Percentiles rank a stretch among this genome's conserved stretches.
Evolutionary conservation across 1,284 basidiomycete genomes (phyloP).

Genomic region (Apiotrichum domesticum): DNA sequence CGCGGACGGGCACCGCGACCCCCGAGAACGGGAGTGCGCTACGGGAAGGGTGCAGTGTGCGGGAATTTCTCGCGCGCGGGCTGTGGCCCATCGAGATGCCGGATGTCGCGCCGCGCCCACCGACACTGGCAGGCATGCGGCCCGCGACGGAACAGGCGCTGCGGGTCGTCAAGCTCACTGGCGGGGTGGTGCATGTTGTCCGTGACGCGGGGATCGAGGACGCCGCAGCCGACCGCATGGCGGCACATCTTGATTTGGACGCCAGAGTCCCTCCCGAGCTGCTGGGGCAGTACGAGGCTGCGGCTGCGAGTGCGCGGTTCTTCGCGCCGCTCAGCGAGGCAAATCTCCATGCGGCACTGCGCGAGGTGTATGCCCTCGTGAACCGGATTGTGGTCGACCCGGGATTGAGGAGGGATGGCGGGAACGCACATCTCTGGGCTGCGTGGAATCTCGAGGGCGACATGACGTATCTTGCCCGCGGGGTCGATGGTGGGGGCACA

Average conservation of each 20-base stretch:
- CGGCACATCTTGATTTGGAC: neutral
- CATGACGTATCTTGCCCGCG: conserved; percentile 1
- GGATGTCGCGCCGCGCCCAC: neutral
- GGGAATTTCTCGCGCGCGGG: conserved; percentile 3
- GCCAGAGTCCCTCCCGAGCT: neutral
- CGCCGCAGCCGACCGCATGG: neutral
- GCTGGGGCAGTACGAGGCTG: neutral
- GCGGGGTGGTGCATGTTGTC: neutral
- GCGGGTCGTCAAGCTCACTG: neutral
- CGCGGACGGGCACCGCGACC: no score
- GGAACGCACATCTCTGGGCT: neutral
- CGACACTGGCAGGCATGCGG: neutral
- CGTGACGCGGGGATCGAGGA: neutral
- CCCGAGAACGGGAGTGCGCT: no score
- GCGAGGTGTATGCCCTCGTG: neutral
- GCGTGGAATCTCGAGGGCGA: neutral
- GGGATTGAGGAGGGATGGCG: neutral
- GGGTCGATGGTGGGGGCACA: neutral
- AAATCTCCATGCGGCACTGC: neutral
- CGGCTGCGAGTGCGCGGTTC: neutral
- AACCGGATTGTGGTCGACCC: neutral
- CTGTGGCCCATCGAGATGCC: conserved; percentile 4
- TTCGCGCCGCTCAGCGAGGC: neutral
- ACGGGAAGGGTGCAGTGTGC: neutral
- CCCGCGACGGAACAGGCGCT: neutral